Evolutionary conservation across 768 basidiomycete genomes (phyloP), one percentile per base, ranked within the genome.

Genomic region (Boletus vermiculosoides): DNA sequence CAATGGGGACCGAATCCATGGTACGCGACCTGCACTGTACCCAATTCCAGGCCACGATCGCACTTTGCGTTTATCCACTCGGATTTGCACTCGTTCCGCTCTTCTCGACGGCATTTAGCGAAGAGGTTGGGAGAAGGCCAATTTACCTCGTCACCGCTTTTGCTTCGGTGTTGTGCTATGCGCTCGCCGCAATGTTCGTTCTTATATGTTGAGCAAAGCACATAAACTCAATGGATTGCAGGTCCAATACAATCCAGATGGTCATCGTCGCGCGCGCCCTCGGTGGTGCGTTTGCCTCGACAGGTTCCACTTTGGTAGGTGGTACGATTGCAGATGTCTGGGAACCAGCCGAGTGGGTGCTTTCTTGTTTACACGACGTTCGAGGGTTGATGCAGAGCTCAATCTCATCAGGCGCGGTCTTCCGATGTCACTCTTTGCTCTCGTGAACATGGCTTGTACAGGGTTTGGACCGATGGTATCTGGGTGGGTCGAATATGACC

Each of bases 351-450:
- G 82, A 88, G 86, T 86, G 59, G 45, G 80, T 63, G 2, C 31
- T 28, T 45, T 64, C n/a, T 48, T 22, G 12, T 23, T 45, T n/a
- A 16, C 13, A 15, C 36, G 22, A 45, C 10, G 5, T 45, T 12
- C 10, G 15, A 8, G 46, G 18, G 15, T 22, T 57, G 37, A 62
- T 10, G 6, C 30, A 39, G 45, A 25, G 10, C 13, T 34, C 36
- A 37, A 33, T 42, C 25, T 13, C 45, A 13, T 37, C 22, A 90
- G 87, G 39, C 87, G 89, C 18, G 85, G 88, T 0, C 59, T 86
- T 2, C 89, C 90, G 0, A 91, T 92, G 88, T 77, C 87, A 0
- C 59, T 88, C 2, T 94, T 91, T 68, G 72, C 86, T 0, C 56
- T 85, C 12, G 76, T 77, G 4, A 87, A 85, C 3, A 72, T 92